Evolutionary conservation across 2,329 filamentous ascomycete genomes (phyloP), one percentile per base, ranked within the genome.

Genomic region (Macrophomina tecta): DNA sequence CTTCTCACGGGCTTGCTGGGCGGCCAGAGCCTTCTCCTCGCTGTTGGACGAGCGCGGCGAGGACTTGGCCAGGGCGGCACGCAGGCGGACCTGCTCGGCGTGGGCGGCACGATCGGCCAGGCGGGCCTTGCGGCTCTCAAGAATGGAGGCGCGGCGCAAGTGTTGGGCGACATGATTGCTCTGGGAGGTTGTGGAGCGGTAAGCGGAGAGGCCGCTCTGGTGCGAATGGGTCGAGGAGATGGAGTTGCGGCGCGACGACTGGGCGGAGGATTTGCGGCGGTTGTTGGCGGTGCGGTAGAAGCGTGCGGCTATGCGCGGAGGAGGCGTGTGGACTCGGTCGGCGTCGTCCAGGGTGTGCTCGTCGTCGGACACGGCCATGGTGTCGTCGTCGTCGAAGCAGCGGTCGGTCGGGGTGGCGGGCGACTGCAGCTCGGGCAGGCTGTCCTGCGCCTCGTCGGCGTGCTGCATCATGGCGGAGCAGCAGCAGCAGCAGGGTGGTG

Each of bases 121-220:
- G 23, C 91, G 87, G 14, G 91, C 91, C 75, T 92, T 93, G 69
- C 92, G 89, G 71, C 90, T 90, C 77, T 94, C 91, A 69, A 94
- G 86, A 67, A 94, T 94, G 16, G 90, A 92, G 58, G 91, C 89
- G 64, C 92, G 89, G 51, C 92, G 91, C 66, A 93, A 83, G 75
- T 93, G 91, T 75, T 93, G 91, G 66, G 91, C 91, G 65, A 93
- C 83, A 77, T 92, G 86, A 76, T 91, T 91, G 82, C 89, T 93
- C 79, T 93, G 90, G 23, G 87, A 86, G 76, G 82, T 82, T 46
- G 72, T 71, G 68, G 52, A 12, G 32, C 82, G 79, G 72, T 84
- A 76, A 68, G 52, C 52, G 52, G 80, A 87, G 68, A 85, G 86
- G 70, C 86, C 87, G 2, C 90, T 91, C 63, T 87, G 89, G 69